Conservation (phyloP, 2,329 filamentous ascomycete genomes). For the Aureobasidium pullulans region DNA sequence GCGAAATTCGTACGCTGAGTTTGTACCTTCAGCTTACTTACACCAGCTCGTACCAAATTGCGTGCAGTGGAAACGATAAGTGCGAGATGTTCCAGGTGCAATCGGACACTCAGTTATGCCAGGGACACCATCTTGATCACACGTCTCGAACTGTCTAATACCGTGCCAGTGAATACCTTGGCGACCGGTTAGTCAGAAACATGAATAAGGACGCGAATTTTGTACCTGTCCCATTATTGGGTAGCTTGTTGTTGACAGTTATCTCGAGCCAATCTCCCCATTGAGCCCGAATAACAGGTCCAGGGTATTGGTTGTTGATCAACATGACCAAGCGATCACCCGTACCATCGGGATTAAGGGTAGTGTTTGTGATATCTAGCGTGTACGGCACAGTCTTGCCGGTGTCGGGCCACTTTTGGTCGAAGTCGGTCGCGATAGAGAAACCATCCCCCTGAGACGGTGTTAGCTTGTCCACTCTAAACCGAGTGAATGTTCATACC, state of each 20-base stretch:
- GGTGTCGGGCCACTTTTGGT: constrained; percentile 26
- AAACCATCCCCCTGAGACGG: constrained; percentile 24
- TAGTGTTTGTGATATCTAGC: constrained; percentile 37
- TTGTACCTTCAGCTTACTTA: no score
- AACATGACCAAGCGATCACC: constrained; percentile 31
- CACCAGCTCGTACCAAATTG: constrained; percentile 29
- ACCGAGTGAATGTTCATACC: background rate
- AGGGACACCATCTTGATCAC: constrained; percentile 50
- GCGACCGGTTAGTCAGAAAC: no score
- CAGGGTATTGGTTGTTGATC: constrained; percentile 58
- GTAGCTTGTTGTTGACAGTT: constrained; percentile 47
- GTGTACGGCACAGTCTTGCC: constrained; percentile 31
- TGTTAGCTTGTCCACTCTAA: background rate
- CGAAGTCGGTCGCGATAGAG: constrained; percentile 28
- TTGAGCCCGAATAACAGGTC: constrained; percentile 43
- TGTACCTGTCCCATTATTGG: constrained; percentile 47
- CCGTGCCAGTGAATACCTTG: constrained; percentile 52
- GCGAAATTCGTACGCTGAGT: no score
- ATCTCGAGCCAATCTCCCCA: constrained; percentile 43
- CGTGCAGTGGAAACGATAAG: constrained; percentile 30
- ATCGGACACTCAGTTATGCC: constrained; percentile 53
- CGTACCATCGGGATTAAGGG: constrained; percentile 38
- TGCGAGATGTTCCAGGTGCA: constrained; percentile 45
- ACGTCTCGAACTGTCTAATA: constrained; percentile 49
- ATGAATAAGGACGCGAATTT: no score